Base-by-base conservation (phyloP, 2,329 filamentous ascomycete species). In the Pseudonectria buxi region DNA sequence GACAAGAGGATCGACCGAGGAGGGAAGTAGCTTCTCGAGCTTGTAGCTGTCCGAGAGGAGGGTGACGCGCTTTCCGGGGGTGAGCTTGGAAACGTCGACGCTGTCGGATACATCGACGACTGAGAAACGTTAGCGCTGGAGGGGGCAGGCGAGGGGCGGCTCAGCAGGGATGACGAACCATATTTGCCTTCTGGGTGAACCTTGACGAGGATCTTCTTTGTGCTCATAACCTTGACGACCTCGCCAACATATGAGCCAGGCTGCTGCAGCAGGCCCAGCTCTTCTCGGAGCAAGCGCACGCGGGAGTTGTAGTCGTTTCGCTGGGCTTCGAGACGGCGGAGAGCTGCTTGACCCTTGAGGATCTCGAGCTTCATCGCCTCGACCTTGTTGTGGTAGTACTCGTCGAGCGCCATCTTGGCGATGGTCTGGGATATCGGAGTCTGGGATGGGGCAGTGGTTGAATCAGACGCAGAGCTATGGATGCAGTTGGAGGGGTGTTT, bases 321-420 rank as follows among this genome's bases (percentile, higher is more conserved):
- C 67, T 98, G 94, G 52, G 92, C 92, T 73, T 98, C 92, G 54
- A 98, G 78, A 59, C 92, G 81, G 52, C 92, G 84, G 45, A 98
- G 74, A 39, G 95, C 88, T 37, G 92, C 90, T 70, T 98, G 92
- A 37, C 92, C 90, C 69, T 96, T 90, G 63, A 98, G 90, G 63
- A 98, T 98, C 78, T 98, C 90, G 64, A 98, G 88, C 83, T 96
- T 96, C 86, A 96, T 95, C 64, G 85, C 82, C 86, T 98, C 92
- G 69, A 96, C 96, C 76, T 98, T 98, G 76, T 96, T 96, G 71
- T 92, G 86, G 67, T 94, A 98, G 72, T 95, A 98, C 68, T 85
- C 94, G 68, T 96, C 92, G 69, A 98, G 86, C 78, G 90, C 89
- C 92, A 98, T 98, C 63, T 61, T 81, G 76, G 46, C 54, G 55